Evolutionary conservation across 768 basidiomycete genomes (phyloP).

Genomic region (Mrakia gelida): DNA sequence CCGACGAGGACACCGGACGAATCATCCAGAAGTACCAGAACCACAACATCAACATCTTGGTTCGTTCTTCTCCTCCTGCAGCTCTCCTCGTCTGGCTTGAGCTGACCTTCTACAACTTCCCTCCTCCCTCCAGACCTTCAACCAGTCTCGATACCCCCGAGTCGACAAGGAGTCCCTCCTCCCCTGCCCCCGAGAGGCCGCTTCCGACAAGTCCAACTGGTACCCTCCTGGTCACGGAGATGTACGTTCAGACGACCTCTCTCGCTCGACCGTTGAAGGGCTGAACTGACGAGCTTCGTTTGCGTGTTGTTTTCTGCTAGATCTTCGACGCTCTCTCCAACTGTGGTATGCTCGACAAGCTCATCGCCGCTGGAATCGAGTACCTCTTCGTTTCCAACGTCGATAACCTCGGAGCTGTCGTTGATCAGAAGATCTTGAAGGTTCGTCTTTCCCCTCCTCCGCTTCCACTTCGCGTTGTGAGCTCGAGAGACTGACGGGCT

Average conservation of each 20-base stretch:
- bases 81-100: not conserved
- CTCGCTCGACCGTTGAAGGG: not conserved
- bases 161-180: conserved; percentile 84
- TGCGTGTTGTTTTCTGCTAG: not conserved
- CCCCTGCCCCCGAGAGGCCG: conserved; percentile 70
- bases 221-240: conserved; percentile 98
- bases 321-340: conserved; percentile 86
- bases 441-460: not conserved
- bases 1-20: conserved; percentile 89
- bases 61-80: conserved; percentile 34
- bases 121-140: conserved; percentile 52
- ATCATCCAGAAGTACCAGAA: conserved; percentile 95
- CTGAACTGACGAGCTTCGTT: not conserved
- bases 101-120: not conserved
- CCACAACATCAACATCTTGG: conserved; percentile 84
- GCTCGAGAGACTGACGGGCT: not conserved
- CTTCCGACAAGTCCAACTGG: conserved; percentile 85
- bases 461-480: not conserved
- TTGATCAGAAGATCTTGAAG: conserved; percentile 36
- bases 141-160: conserved; percentile 90
- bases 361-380: conserved; percentile 87
- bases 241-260: conserved; percentile 34
- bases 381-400: conserved; percentile 97
- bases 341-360: conserved; percentile 83
- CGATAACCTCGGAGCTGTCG: conserved; percentile 43